A percentile compares a stretch with the other conserved stretches of the same genome.
Conservation (phyloP, 441 rosid species). For the Lepidium campestre region DNA sequence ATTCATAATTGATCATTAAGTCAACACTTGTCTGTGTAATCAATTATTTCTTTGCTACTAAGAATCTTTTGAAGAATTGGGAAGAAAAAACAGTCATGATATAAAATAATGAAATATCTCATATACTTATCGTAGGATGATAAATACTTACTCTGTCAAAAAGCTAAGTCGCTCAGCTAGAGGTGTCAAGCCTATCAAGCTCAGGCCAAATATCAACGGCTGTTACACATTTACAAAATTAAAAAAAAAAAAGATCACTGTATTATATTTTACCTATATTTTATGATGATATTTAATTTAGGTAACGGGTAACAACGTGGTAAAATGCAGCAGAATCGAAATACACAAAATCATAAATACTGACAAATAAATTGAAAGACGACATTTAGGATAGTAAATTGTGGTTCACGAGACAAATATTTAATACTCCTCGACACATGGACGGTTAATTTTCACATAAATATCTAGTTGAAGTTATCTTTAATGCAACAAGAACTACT, state of each 20-base stretch:
- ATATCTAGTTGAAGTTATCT: neutral
- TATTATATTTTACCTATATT: neutral
- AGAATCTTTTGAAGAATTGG: no score
- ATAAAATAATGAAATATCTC: neutral
- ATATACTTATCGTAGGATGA: neutral
- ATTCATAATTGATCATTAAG: no score
- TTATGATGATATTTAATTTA: neutral
- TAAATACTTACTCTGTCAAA: slow-evolving; percentile 51
- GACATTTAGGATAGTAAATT: neutral
- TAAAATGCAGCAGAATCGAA: neutral
- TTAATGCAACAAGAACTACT: neutral
- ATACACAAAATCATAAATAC: neutral
- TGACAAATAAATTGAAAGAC: neutral
- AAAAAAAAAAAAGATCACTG: neutral
- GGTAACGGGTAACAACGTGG: neutral
- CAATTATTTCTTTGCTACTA: no score
- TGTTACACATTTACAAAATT: slow-evolving; percentile 9
- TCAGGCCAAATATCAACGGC: slow-evolving; percentile 58
- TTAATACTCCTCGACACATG: neutral
- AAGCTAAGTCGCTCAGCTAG: slow-evolving; percentile 73
- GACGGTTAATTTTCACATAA: neutral
- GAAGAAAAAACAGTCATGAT: no score
- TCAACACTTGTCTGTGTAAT: no score
- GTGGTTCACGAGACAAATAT: neutral
- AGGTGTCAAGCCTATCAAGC: slow-evolving; percentile 56